phyloP scores from a whole-genome alignment of 495 filamentous ascomycete genomes.

The Lichina pygmaea region DNA sequence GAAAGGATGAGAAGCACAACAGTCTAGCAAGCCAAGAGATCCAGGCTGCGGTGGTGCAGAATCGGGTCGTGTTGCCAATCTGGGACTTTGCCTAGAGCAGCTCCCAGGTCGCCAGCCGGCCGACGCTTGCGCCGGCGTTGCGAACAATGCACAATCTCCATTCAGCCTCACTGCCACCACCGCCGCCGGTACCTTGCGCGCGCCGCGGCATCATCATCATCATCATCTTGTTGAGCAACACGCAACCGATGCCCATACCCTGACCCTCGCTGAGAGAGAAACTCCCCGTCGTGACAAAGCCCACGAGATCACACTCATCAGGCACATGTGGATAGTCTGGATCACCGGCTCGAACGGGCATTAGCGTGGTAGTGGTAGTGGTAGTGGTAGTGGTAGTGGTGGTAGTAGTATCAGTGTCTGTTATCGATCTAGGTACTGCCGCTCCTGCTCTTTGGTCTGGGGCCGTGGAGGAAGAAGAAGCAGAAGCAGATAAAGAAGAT shows the following conservation, averaged over 20 bases:
- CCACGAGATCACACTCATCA: constrained; percentile 50
- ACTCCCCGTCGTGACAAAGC: constrained; percentile 73
- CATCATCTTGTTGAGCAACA: constrained; percentile 32
- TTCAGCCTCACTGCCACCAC: constrained; percentile 5
- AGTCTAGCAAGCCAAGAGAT: too few relatives aligned
- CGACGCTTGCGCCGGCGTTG: constrained; percentile 46
- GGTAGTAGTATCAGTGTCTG: neutral
- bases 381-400: constrained; percentile 2
- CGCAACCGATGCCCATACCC: constrained; percentile 46
- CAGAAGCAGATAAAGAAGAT: too few relatives aligned
- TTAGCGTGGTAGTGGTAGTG: constrained; percentile 4
- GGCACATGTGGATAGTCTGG: constrained; percentile 39
- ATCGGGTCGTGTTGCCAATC: too few relatives aligned
- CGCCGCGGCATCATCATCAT: constrained; percentile 3
- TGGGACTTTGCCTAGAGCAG: constrained; percentile 16
- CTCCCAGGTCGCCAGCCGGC: constrained; percentile 63
- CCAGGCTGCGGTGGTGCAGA: too few relatives aligned
- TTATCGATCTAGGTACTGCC: constrained; percentile 1
- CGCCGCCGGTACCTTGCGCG: constrained; percentile 3
- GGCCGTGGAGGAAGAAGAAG: neutral
- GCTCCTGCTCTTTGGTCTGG: neutral
- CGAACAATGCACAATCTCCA: constrained; percentile 49
- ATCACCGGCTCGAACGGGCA: constrained; percentile 7
- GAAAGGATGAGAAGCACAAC: too few relatives aligned
- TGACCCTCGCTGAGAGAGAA: constrained; percentile 57